Conservation (phyloP, 441 rosid genomes). For the Gossypium gossypioides region DNA sequence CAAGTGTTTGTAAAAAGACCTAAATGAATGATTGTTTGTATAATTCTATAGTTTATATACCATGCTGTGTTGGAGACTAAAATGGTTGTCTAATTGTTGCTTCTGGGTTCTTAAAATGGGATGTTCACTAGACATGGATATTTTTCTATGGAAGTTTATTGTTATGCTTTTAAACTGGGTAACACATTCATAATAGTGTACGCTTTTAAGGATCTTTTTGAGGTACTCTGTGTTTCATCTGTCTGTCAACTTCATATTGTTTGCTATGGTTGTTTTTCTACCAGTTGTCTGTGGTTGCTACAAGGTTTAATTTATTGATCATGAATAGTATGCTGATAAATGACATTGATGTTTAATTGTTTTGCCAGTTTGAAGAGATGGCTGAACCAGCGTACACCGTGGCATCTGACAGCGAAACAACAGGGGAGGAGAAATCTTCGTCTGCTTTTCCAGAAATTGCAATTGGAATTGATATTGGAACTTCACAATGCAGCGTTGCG, state of each 20-base stretch:
- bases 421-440: slow-evolving; percentile 56
- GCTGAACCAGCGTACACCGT: slow-evolving; percentile 65
- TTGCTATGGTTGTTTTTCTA: no score
- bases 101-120: no score
- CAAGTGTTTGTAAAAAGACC: background rate
- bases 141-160: background rate
- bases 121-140: no score
- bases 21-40: background rate
- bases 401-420: slow-evolving; percentile 68
- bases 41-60: background rate
- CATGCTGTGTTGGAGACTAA: background rate
- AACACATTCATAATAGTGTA: no score
- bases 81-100: background rate
- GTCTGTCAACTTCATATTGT: background rate
- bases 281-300: background rate
- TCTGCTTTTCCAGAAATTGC: slow-evolving; percentile 53
- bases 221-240: background rate
- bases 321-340: background rate
- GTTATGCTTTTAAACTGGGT: background rate
- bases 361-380: slow-evolving; percentile 37
- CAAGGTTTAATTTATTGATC: background rate
- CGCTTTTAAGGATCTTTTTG: background rate
- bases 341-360: background rate
- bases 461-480: slow-evolving; percentile 72
- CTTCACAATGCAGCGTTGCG: slow-evolving; percentile 72